Base-by-base conservation (phyloP, 2,329 filamentous ascomycete species). In the Leptographium wingfieldii region DNA sequence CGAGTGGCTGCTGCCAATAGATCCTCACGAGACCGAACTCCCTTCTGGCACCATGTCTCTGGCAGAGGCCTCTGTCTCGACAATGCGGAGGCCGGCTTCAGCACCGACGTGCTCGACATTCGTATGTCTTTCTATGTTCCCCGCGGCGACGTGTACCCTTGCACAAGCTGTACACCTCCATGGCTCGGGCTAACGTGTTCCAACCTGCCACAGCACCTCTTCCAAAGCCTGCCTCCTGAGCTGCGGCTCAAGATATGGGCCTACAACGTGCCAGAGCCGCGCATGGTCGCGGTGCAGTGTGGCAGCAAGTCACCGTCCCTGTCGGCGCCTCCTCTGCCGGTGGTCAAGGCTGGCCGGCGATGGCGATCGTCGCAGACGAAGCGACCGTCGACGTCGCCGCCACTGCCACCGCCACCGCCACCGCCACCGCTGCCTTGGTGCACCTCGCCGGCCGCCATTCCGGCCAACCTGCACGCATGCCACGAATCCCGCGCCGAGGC, bases 221-320 rank as follows among this genome's bases (percentile, higher is more conserved):
- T 80, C 63, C 62, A 70, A 22, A 67, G 66, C 51, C 74, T 80
- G 1, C 77, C 77, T 1, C 65, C 72, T 14, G 77, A 80, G 64
- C 68, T 80, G 19, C 75, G 77, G 12, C 68, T 78, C 29, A 74
- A 72, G 59, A 76, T 80, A 56, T 80, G 77, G 77, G 69, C 69
- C 49, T 70, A 74, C 63, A 78, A 72, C 64, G 67, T 77, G 22
- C 74, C 76, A 0, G 65, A 67, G 16, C 67, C 73, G 12, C 75
- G 77, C 38, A 68, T 80, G 56, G 73, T 80, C 31, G 71, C 75
- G 1, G 67, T 78, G 35, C 70, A 68, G 51, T 77, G 74, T 53
- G 64, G 63, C 2, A 33, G 51, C 14, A 46, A 10, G 11, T 53
- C 56, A 5, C 31, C 49, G 3, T 57, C 56, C 16, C 19, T 33